phyloP scores from a whole-genome alignment of 2,329 filamentous ascomycete genomes.

The Coniochaeta ligniaria region DNA sequence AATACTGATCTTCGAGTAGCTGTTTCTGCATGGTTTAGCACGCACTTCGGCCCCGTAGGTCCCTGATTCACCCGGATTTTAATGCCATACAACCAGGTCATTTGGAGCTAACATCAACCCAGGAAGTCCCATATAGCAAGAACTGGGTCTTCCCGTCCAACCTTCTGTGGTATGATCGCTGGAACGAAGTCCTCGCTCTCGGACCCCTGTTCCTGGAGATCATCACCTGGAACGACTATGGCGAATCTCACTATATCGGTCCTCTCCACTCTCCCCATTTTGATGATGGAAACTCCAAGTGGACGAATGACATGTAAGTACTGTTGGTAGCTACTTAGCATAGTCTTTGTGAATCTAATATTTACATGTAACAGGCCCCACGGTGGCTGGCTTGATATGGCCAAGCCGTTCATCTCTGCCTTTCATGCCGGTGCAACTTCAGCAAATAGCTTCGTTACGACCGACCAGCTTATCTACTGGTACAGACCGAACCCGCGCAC shows the following conservation, averaged over 20 bases:
- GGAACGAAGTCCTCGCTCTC: constrained; percentile 5
- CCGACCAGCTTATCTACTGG: constrained; percentile 48
- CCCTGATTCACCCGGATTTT: neutral
- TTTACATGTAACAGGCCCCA: constrained; percentile 21
- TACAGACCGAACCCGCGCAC: constrained; percentile 40
- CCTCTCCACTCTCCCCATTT: constrained; percentile 7
- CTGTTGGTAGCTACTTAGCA: neutral
- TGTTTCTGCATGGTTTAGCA: constrained; percentile 11
- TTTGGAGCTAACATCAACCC: neutral
- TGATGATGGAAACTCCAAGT: constrained; percentile 29
- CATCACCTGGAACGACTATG: constrained; percentile 6
- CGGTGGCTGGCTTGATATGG: constrained; percentile 36
- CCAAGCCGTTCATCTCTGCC: constrained; percentile 14
- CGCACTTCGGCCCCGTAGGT: neutral
- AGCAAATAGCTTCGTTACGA: constrained; percentile 26
- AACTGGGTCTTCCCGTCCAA: constrained; percentile 10
- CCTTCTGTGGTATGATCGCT: constrained; percentile 9
- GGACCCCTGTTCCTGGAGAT: constrained; percentile 7
- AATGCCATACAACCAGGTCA: no score
- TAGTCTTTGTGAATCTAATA: neutral
- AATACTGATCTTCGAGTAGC: neutral
- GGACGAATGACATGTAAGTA: constrained; percentile 10
- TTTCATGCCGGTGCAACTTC: constrained; percentile 6
- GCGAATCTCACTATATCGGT: constrained; percentile 10
- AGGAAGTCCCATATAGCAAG: constrained; percentile 5